Conservation (phyloP, 306 rosid genomes). For the Sophora flavescens region DNA sequence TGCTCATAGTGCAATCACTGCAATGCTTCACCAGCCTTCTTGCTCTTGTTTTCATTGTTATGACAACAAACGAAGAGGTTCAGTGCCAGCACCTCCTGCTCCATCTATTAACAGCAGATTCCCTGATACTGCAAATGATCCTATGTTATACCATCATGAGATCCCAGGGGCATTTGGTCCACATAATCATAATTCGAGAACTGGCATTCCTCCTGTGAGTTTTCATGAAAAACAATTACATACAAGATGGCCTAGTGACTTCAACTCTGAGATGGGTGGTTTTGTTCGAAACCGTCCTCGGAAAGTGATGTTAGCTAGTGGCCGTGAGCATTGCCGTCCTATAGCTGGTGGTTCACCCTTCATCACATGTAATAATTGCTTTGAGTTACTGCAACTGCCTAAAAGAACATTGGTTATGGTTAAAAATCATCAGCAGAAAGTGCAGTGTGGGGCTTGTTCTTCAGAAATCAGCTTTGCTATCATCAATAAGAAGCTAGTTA, state of each 20-base stretch:
- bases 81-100: constrained; percentile 60
- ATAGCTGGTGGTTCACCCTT: constrained; percentile 92
- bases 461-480: constrained; percentile 65
- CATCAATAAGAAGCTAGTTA: constrained; percentile 65
- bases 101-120: constrained; percentile 66
- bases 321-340: constrained; percentile 71
- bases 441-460: constrained; percentile 86
- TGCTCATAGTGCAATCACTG: constrained; percentile 58
- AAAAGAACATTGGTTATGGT: constrained; percentile 54
- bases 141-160: constrained; percentile 63
- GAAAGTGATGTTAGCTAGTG: constrained; percentile 60
- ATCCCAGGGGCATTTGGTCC: constrained; percentile 61
- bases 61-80: constrained; percentile 62
- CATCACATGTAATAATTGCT: constrained; percentile 84
- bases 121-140: constrained; percentile 66
- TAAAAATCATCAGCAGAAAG: constrained; percentile 70
- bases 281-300: constrained; percentile 60
- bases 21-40: constrained; percentile 76
- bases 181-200: constrained; percentile 63
- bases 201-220: constrained; percentile 53
- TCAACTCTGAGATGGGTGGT: constrained; percentile 71
- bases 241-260: constrained; percentile 80
- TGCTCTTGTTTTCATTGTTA: constrained; percentile 89
- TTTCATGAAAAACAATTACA: constrained; percentile 60
- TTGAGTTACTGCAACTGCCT: constrained; percentile 78